Percentiles rank a stretch among this genome's conserved stretches.
Evolutionary conservation across 2,329 filamentous ascomycete species (phyloP).

Genomic region (Venturiaceae sp.): DNA sequence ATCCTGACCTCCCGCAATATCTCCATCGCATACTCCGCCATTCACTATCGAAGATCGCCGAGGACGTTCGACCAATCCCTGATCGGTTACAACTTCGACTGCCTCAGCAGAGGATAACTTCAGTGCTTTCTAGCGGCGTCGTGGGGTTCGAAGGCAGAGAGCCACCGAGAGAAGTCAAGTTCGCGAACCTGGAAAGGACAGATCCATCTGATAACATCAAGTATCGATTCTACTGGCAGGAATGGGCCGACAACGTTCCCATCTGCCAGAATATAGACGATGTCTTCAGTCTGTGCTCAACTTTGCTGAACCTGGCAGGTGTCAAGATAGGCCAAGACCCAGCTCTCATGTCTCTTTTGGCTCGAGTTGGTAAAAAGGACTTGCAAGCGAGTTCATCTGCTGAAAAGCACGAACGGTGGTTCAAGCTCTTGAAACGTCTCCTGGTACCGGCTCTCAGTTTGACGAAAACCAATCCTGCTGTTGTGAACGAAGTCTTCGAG

Average conservation of each 20-base stretch:
- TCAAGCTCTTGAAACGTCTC: constrained; percentile 70
- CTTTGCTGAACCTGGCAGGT: constrained; percentile 75
- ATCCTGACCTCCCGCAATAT: constrained; percentile 68
- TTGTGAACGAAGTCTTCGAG: constrained; percentile 79
- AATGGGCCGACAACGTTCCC: constrained; percentile 90
- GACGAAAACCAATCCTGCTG: constrained; percentile 71
- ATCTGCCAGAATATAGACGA: constrained; percentile 86
- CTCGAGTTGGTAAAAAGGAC: constrained; percentile 75
- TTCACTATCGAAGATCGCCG: constrained; percentile 68
- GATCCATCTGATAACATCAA: constrained; percentile 66
- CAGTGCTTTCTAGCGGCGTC: constrained; percentile 34
- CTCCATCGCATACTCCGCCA: constrained; percentile 80
- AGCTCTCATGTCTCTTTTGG: constrained; percentile 66
- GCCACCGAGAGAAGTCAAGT: constrained; percentile 47
- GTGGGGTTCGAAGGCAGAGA: neutral
- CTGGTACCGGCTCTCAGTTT: constrained; percentile 84
- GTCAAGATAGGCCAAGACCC: constrained; percentile 83
- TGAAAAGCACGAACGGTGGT: constrained; percentile 68
- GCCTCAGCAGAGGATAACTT: constrained; percentile 22
- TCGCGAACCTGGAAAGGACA: constrained; percentile 56
- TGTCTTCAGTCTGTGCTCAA: constrained; percentile 75
- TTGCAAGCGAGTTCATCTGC: constrained; percentile 60
- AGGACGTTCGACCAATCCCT: constrained; percentile 38
- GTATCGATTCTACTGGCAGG: constrained; percentile 94
- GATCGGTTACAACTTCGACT: constrained; percentile 28